Percentiles rank a stretch among this genome's conserved stretches.
Conservation (phyloP, 2,329 filamentous ascomycete genomes). For the Cytospora chrysosperma region DNA sequence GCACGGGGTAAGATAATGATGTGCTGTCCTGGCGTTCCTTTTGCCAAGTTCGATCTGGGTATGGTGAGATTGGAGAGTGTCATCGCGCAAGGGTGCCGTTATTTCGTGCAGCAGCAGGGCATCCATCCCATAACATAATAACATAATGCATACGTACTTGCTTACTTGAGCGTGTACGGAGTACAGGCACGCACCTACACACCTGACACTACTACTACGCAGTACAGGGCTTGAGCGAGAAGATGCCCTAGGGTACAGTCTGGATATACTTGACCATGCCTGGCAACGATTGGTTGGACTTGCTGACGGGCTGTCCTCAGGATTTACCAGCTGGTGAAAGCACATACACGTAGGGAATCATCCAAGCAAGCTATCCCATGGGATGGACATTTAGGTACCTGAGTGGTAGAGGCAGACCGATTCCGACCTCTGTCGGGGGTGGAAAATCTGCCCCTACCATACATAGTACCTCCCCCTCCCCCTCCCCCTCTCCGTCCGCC, state of each 20-base stretch:
- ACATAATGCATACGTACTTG: not conserved
- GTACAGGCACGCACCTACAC: no score
- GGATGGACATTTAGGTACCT: no score
- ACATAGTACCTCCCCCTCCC: not conserved
- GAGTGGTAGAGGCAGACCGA: no score
- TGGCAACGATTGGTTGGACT: no score
- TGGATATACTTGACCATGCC: no score
- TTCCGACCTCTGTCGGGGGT: constrained; percentile 4
- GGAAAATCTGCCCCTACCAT: not conserved
- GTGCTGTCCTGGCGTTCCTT: constrained; percentile 5
- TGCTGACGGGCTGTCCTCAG: not conserved
- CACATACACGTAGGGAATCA: not conserved
- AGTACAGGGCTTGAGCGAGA: no score
- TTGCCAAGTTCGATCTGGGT: constrained; percentile 11
- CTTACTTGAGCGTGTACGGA: no score
- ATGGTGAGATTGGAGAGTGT: constrained; percentile 18
- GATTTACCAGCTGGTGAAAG: not conserved
- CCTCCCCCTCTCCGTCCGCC: constrained; percentile 4
- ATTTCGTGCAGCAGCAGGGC: constrained; percentile 7
- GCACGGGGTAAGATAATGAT: not conserved
- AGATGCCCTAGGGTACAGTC: no score
- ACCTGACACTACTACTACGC: no score
- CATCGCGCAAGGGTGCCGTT: constrained; percentile 12
- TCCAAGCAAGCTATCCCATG: not conserved
- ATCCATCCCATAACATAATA: not conserved